Evolutionary conservation across 2,329 filamentous ascomycete species (phyloP).

Genomic region (Chaetothyriales sp.): DNA sequence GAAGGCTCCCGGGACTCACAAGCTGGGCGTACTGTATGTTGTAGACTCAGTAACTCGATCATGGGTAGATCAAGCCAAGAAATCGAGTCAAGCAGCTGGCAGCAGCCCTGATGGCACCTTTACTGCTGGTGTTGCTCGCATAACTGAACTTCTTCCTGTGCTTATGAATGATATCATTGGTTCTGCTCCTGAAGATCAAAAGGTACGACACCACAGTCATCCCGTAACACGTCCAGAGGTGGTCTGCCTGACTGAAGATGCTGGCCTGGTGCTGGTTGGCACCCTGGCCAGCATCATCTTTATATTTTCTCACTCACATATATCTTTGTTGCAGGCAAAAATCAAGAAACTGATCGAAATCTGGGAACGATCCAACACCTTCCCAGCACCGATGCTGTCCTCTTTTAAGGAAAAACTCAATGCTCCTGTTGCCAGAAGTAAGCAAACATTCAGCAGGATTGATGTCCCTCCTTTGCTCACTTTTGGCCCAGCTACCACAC

Average conservation of each 20-base stretch:
- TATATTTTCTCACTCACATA: constrained; percentile 31
- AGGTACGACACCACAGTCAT: constrained; percentile 48
- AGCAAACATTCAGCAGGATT: not conserved
- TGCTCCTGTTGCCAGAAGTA: constrained; percentile 48
- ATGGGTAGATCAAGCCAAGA: constrained; percentile 92
- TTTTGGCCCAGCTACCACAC: constrained; percentile 56
- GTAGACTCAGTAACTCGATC: constrained; percentile 99
- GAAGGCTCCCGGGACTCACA: constrained; percentile 85
- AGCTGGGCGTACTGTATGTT: constrained; percentile 97
- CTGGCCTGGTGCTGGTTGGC: not conserved
- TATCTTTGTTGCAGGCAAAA: constrained; percentile 59
- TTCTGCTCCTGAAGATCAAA: constrained; percentile 81
- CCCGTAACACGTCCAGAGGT: not conserved
- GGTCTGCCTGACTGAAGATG: not conserved
- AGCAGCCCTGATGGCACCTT: constrained; percentile 80
- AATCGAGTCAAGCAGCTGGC: constrained; percentile 66
- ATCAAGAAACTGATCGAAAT: constrained; percentile 92
- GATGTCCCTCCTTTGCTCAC: not conserved
- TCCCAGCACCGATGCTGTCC: constrained; percentile 63
- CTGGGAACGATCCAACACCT: constrained; percentile 91
- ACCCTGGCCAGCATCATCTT: constrained; percentile 1
- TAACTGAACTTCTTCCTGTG: constrained; percentile 83
- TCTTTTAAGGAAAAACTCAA: constrained; percentile 71
- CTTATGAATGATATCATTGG: constrained; percentile 93
- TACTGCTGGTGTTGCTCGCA: constrained; percentile 87